Base-by-base conservation (phyloP, 305 asterid species). In the Withania somnifera region DNA sequence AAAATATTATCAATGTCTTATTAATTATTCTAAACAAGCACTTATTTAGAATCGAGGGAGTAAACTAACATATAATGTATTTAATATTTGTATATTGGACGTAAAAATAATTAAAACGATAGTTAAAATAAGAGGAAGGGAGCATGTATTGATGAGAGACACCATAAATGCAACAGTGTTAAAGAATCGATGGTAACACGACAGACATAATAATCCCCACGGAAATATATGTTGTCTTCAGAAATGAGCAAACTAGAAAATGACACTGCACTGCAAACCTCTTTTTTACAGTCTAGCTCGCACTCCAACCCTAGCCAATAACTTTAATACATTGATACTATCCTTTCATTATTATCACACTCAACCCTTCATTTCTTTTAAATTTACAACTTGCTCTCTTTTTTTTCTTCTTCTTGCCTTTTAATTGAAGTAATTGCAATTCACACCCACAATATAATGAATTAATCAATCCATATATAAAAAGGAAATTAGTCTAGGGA, bases 261-360 rank as follows among this genome's bases (percentile, higher is more conserved):
- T 83, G 96, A 90, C 96, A 84, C 80, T 84, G 91, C 96, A 90
- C 91, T 89, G 96, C 91, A 81, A 81, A 68, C 81, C 83, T 71
- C 75, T 73, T 30, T 85, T 84, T 87, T 78, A 81, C 69, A 36
- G 80, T 68, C 42, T 80, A 61, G 84, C 76, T 87, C 82, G 50
- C 80, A 85, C 64, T 86, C 82, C 86, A 84, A 84, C 89, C 89
- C 90, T 87, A 83, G 86, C 85, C 73, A 71, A 64, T 24, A 20
- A 24, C 56, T 84, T 64, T 40, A 11, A 56, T 20, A n/a, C 20
- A 40, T 71, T 20, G 32, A 7, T 75, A 75, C 7, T 28, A 8
- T 47, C 11, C 3, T 42, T 24, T 32, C 28, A 20, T 80, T 61
- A 61, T 10, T 77, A 40, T 50, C 47, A 66, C 50, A 81, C 7